Conservation (phyloP, 495 filamentous ascomycete species). For the Aspergillus avenaceus region DNA sequence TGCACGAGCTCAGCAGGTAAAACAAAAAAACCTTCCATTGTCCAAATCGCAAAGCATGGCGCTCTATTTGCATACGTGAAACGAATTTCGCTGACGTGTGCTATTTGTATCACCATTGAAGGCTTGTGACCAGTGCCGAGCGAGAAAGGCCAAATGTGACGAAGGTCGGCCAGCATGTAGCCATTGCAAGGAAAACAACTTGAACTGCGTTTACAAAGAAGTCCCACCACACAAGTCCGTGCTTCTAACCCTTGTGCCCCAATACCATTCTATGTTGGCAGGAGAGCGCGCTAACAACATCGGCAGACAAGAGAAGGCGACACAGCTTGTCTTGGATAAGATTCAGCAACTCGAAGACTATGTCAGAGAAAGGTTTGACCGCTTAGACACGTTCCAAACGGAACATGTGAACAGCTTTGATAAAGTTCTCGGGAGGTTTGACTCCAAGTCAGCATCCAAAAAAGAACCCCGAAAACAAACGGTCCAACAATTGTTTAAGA, state of each 20-base stretch:
- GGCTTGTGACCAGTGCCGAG: conserved; percentile 60
- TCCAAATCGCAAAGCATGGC: neutral
- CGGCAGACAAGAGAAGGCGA: conserved; percentile 39
- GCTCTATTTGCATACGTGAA: neutral
- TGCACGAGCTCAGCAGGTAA: conserved; percentile 40
- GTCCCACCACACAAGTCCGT: conserved; percentile 56
- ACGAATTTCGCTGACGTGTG: conserved; percentile 4
- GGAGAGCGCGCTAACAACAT: conserved; percentile 6
- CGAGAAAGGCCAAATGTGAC: conserved; percentile 61
- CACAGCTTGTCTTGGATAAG: conserved; percentile 33
- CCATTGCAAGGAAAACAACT: conserved; percentile 54
- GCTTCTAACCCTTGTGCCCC: neutral
- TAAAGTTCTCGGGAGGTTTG: conserved; percentile 4
- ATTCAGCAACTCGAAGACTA: conserved; percentile 27
- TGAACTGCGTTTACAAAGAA: conserved; percentile 56
- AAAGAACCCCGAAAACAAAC: conserved; percentile 11
- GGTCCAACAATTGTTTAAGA: conserved; percentile 11
- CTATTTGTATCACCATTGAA: conserved; percentile 14
- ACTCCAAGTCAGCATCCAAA: conserved; percentile 1
- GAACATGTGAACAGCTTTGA: conserved; percentile 8
- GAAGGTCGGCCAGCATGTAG: conserved; percentile 56
- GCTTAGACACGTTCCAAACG: conserved; percentile 13
- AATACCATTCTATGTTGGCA: neutral
- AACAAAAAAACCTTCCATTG: conserved; percentile 1
- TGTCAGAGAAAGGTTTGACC: conserved; percentile 10